These are phyloP conservation scores for Raffaelea arxii DNA, from an alignment of 2,329 filamentous ascomycete species.

Conservation along the genomic window DNA sequence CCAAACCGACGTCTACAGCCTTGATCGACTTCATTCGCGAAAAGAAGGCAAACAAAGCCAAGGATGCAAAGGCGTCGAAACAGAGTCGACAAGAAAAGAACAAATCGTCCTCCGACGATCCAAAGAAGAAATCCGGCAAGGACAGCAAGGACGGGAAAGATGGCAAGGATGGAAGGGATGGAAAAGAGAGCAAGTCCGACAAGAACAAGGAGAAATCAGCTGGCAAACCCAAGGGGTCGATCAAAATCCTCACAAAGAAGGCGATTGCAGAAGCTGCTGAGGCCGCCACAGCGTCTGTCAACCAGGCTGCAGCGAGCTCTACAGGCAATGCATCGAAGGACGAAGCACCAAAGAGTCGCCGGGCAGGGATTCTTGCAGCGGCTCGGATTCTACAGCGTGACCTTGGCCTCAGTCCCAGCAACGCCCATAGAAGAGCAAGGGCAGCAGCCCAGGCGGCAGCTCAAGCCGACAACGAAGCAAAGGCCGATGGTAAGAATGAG, in stretches of 20 bases:
- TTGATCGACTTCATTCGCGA: conserved; percentile 84
- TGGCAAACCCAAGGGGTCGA: conserved; percentile 40
- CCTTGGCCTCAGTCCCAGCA: conserved; percentile 53
- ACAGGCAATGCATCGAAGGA: conserved; percentile 24
- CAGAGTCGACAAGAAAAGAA: conserved; percentile 19
- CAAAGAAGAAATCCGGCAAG: conserved; percentile 42
- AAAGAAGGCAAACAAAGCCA: conserved; percentile 71
- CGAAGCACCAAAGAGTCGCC: conserved; percentile 42
- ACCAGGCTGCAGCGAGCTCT: conserved; percentile 28
- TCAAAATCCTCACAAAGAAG: conserved; percentile 55
- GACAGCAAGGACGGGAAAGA: conserved; percentile 44
- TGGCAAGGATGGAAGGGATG: not conserved
- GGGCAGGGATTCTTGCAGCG: conserved; percentile 52
- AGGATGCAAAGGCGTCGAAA: conserved; percentile 50
- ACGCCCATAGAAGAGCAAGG: conserved; percentile 50
- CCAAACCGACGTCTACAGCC: conserved; percentile 70
- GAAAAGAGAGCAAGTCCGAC: conserved; percentile 30
- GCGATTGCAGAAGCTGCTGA: conserved; percentile 39
- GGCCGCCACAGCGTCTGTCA: conserved; percentile 31
- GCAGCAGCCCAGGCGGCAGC: conserved; percentile 19
- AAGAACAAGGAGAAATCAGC: conserved; percentile 56
- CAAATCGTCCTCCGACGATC: not conserved
- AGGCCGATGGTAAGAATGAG: not conserved
- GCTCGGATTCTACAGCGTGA: conserved; percentile 58
- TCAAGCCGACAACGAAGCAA: not conserved